A percentile compares a stretch with the other conserved stretches of the same genome.
Evolutionary conservation across 805 yeast species (phyloP).

Genomic region (Candida tibetensis): DNA sequence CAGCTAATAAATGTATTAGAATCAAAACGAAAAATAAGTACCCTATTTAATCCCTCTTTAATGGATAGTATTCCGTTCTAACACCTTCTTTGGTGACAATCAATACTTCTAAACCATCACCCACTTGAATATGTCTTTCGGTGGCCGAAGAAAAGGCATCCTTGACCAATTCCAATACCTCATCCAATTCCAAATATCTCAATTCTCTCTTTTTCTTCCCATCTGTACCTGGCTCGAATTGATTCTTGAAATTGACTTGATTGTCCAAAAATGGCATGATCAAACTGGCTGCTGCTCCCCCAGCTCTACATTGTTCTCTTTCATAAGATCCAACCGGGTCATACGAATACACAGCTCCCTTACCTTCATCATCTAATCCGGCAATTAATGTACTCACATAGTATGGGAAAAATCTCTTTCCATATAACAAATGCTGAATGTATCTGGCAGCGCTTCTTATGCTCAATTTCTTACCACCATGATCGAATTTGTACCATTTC

Average conservation of each 20-base stretch:
- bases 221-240: slow-evolving; percentile 68
- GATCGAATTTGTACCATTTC: slow-evolving; percentile 92
- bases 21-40: neutral
- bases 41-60: slow-evolving; percentile 84
- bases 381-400: slow-evolving; percentile 94
- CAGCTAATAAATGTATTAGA: neutral
- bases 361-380: slow-evolving; percentile 87
- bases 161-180: slow-evolving; percentile 80
- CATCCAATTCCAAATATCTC: slow-evolving; percentile 70
- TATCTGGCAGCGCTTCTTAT: slow-evolving; percentile 81
- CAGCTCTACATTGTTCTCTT: slow-evolving; percentile 96
- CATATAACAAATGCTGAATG: slow-evolving; percentile 84
- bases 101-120: slow-evolving; percentile 90
- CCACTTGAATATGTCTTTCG: slow-evolving; percentile 97
- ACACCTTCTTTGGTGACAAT: slow-evolving; percentile 94
- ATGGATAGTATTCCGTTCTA: slow-evolving; percentile 73
- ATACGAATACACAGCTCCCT: slow-evolving; percentile 92
- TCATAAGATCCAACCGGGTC: slow-evolving; percentile 98
- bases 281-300: slow-evolving; percentile 94
- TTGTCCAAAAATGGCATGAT: slow-evolving; percentile 97
- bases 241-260: slow-evolving; percentile 95
- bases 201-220: slow-evolving; percentile 62
- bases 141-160: slow-evolving; percentile 97
- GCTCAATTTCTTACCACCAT: slow-evolving; percentile 64
- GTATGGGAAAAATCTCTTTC: slow-evolving; percentile 94